Evolutionary conservation across 352 stramenopile species (phyloP).

Genomic region (Halophytophthora batemanensis): DNA sequence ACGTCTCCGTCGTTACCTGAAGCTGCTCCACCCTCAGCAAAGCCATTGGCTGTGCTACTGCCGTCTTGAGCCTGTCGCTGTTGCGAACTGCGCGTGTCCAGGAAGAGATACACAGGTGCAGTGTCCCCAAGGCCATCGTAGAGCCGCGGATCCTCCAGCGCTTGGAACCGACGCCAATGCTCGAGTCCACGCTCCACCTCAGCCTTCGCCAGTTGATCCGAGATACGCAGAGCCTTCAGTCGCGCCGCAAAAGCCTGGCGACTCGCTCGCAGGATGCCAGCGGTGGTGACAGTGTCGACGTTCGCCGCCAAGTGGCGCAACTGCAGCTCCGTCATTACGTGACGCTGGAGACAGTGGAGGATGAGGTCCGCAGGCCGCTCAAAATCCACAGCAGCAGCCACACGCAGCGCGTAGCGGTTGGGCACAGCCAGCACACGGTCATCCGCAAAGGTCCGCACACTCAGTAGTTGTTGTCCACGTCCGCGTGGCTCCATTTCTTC

Average conservation of each 20-base stretch:
- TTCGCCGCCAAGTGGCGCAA: conserved; percentile 22
- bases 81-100: conserved; percentile 43
- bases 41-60: conserved; percentile 4
- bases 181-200: conserved; percentile 26
- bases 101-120: conserved; percentile 50
- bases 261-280: conserved; percentile 18
- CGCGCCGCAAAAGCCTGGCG: conserved; percentile 25
- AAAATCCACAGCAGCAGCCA: conserved; percentile 37
- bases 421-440: conserved; percentile 46
- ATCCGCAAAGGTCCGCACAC: conserved; percentile 52
- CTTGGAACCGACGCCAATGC: conserved; percentile 28
- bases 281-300: conserved; percentile 17
- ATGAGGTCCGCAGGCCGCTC: conserved; percentile 38
- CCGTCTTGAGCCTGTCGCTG: conserved; percentile 3
- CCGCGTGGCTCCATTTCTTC: conserved; percentile 43
- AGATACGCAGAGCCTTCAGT: conserved; percentile 21
- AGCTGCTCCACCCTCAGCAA: not conserved
- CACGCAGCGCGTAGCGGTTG: conserved; percentile 54
- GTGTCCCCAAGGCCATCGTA: conserved; percentile 29
- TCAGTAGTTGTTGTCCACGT: conserved; percentile 56
- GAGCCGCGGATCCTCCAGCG: conserved; percentile 7
- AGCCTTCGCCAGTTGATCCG: conserved; percentile 11
- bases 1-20: conserved; percentile 26
- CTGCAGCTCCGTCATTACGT: conserved; percentile 51
- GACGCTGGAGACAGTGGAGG: conserved; percentile 49